Percentiles rank a stretch among this genome's conserved stretches.
phyloP scores from a whole-genome alignment of 2,329 filamentous ascomycete genomes.

The Claviceps quebecensis region DNA sequence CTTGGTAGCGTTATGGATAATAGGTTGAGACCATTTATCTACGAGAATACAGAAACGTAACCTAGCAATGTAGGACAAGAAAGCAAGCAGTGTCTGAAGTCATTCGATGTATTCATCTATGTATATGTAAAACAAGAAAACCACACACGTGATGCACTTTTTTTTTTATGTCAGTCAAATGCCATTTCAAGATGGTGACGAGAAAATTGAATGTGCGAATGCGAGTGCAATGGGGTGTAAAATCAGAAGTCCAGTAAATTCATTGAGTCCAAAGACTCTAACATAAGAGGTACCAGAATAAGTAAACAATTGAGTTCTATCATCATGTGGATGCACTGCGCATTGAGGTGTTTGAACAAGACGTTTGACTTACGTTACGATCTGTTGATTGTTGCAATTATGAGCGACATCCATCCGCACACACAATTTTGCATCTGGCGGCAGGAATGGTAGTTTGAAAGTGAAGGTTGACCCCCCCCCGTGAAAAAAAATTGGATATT shows the following conservation, averaged over 20 bases:
- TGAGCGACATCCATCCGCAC: neutral
- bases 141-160: slow-evolving; percentile 1
- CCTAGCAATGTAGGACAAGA: slow-evolving; percentile 6
- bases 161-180: slow-evolving; percentile 2
- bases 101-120: slow-evolving; percentile 1
- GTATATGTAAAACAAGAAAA: slow-evolving; percentile 9
- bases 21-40: too few relatives aligned
- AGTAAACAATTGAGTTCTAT: slow-evolving; percentile 45
- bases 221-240: slow-evolving; percentile 7
- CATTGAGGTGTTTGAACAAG: neutral
- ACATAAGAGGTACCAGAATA: slow-evolving; percentile 98
- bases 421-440: neutral
- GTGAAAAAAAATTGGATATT: too few relatives aligned
- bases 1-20: slow-evolving; percentile 48
- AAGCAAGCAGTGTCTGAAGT: slow-evolving; percentile 1
- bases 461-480: neutral
- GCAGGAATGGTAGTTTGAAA: neutral
- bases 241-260: slow-evolving; percentile 80
- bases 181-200: slow-evolving; percentile 1
- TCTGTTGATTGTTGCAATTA: neutral
- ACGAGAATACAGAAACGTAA: neutral
- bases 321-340: slow-evolving; percentile 44
- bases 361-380: slow-evolving; percentile 5
- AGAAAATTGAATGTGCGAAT: neutral
- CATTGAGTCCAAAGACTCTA: slow-evolving; percentile 57